Evolutionary conservation across 176 grass and related monocot species (phyloP), one percentile per base, ranked within the genome.

Genomic region (Oryza coarctata): DNA sequence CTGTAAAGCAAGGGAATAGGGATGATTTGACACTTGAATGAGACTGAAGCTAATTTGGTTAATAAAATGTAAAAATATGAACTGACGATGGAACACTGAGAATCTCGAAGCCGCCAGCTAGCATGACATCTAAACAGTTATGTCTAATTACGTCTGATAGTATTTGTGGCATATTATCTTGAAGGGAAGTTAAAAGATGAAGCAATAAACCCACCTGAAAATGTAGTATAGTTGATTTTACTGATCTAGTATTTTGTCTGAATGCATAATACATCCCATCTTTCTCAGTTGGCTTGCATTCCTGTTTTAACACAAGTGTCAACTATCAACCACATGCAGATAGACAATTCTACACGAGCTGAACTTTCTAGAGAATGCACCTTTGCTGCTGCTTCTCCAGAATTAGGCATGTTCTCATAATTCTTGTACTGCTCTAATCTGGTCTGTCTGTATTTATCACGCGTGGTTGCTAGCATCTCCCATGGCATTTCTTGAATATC

Each of bases 391-490:
- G 64, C 84, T 91, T 94, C 91, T 39, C 93, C 92, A 80, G 97
- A 94, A 79, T 92, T 82, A 58, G 83, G 64, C 45, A 95, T 68
- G 63, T 99, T 99, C 74, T 99, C 91, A 83, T 99, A 99, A 71
- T 99, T 99, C 70, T 94, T 99, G 83, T 99, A 99, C 80, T 95
- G 89, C 20, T 96, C 91, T 86, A 99, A 80, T 89, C 97, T 95
- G 26, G 88, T 92, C 75, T 99, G 80, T 35, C 97, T 88, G 77
- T 94, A 99, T 68, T 88, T 95, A 35, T 99, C 89, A 58, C 97
- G 82, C 12, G 93, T 90, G 78, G 94, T 90, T 74, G 73, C 69
- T 70, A 99, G 70, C 64, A 66, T 83, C n/a, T 88, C 80, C 97
- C 97, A 99, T 64, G 89, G 91, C 87, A 99, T 99, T 77, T 93